These are phyloP conservation scores for Begonia fuchsioides DNA, from an alignment of 306 rosid species.

Conservation along the genomic window DNA sequence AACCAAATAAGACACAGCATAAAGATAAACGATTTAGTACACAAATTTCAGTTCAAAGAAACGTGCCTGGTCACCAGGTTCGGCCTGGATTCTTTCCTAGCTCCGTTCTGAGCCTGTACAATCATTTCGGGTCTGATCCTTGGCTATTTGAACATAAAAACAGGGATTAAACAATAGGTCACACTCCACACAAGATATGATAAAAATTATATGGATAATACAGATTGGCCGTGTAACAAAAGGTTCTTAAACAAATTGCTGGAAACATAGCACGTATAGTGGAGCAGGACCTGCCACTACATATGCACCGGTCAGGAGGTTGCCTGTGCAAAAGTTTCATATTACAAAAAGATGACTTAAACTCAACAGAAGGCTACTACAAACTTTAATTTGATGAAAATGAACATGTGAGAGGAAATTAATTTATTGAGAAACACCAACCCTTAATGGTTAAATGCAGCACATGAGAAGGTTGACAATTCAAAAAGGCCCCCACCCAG, in stretches of 20 bases:
- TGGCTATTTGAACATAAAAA: constrained; percentile 34
- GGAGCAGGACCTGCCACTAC: constrained; percentile 98
- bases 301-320: constrained; percentile 56
- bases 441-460: too few relatives aligned
- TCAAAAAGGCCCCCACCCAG: too few relatives aligned
- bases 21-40: constrained; percentile 31
- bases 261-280: constrained; percentile 63
- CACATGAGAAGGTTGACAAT: too few relatives aligned
- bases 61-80: constrained; percentile 33
- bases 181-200: background rate
- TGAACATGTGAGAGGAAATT: too few relatives aligned
- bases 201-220: constrained; percentile 22
- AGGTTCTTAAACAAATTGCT: constrained; percentile 60
- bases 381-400: too few relatives aligned
- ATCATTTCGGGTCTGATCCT: constrained; percentile 25
- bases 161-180: constrained; percentile 12
- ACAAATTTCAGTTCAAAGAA: constrained; percentile 9
- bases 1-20: constrained; percentile 31
- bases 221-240: constrained; percentile 44
- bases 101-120: constrained; percentile 31
- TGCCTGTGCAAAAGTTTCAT: constrained; percentile 21
- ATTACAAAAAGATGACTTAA: constrained; percentile 10
- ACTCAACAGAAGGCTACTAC: constrained; percentile 19
- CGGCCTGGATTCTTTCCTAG: constrained; percentile 42
- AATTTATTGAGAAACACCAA: too few relatives aligned